Evolutionary conservation across 371 early-diverging fungal genomes (phyloP), one percentile per base, ranked within the genome.

Genomic region (Apophysomyces sp.): DNA sequence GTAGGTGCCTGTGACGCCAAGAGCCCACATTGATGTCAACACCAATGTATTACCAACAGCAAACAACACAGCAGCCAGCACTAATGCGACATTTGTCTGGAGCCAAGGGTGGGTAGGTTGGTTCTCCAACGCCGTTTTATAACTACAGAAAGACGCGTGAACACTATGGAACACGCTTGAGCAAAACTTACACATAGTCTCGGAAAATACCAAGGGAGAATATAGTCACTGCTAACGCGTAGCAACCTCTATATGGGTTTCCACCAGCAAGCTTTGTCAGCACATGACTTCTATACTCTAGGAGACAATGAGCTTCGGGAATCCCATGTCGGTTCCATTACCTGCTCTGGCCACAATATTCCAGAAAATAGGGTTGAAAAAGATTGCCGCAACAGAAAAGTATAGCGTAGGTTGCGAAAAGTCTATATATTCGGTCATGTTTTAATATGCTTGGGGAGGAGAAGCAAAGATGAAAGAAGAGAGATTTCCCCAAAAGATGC

Each of bases 1-100:
- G 65, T 94, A 96, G 21, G 96, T 96, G 52, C 96, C 96, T 26
- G 92, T 92, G 64, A 96, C 82, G 57, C 96, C 96, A 27, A 96
- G 80, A 44, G 83, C 85, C 71, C 84, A 94, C 88, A 92, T 96
- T 44, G 93, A 93, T 16, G 91, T 80, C n/a, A 92, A 65, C 0
- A 96, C 96, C 59, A 96, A 82, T 21, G 82, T 44, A 69, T 88
- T 90, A 18, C 96, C 96, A 30, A 81, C 60, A 9, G 55, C 69
- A 39, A 93, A 82, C 28, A 92, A 69, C 8, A 79, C 60, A 9
- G 51, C 72, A 3, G 88, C 91, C 24, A 81, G 55, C 4, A 67
- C 66, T 60, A 83, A 76, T 49, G 89, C 69, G 2, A 69, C 40
- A 3, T 64, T 55, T 41, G 67, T 61, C 39, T 82, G 77, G 39